Base-by-base conservation (phyloP, 2,329 filamentous ascomycete genomes). In the Lojkania enalia region DNA sequence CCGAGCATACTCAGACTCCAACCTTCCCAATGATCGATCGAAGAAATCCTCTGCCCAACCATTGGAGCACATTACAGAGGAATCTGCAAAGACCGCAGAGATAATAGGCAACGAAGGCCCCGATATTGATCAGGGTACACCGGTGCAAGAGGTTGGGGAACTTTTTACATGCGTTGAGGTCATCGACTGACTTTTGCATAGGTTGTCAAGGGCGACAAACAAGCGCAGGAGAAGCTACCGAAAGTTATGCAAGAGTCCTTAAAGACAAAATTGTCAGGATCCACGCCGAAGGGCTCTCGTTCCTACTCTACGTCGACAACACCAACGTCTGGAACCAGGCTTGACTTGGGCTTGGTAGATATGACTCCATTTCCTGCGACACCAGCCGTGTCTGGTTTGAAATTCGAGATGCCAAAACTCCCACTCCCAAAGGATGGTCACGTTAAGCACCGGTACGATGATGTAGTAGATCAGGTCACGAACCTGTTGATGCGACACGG, bases 401-500 rank as follows among this genome's bases (percentile, higher is more conserved):
- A 92, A 65, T 96, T 90, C 62, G 83, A 82, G 3, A 74, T 89
- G 51, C 90, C 90, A 1, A 74, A 77, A 25, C 73, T 85, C 44
- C 83, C 86, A 5, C 75, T 90, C 40, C 80, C 85, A 7, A 78
- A 80, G 44, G 74, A 77, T 20, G 71, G 77, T 45, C 79, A 88
- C 71, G 74, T 92, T 59, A 87, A 90, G 71, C 78, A 88, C 66
- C 83, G 94, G 61, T 95, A 97, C 66, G 87, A 96, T 65, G 83
- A 88, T 1, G 79, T 96, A 5, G 77, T 97, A 36, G 77, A 86
- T 54, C 94, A 96, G 74, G 79, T 97, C 59, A 96, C 90, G 14
- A 91, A 90, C 67, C 77, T 96, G 57, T 73, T 99, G 52, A 99
- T 97, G 92, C 78, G 79, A 60, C 82, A 97, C 71, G 94, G 94